These are phyloP conservation scores for Penicillium sp. DNA, from an alignment of 2,329 filamentous ascomycete genomes.

Conservation along the genomic window DNA sequence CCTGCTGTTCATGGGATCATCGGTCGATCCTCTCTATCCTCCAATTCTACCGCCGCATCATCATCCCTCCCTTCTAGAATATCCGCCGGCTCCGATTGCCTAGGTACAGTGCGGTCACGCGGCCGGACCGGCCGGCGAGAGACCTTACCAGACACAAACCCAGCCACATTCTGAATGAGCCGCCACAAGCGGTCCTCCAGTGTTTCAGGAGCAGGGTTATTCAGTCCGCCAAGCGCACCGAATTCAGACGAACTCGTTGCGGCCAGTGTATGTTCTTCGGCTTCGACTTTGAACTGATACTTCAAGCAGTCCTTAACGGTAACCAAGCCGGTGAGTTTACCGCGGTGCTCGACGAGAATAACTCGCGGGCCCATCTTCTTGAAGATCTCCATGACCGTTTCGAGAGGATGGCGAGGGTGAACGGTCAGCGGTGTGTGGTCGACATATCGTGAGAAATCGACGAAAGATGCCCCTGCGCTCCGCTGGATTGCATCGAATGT, in stretches of 20 bases:
- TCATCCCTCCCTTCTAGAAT: constrained; percentile 54
- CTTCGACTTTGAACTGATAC: constrained; percentile 95
- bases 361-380: constrained; percentile 95
- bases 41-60: constrained; percentile 49
- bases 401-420: constrained; percentile 84
- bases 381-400: constrained; percentile 98
- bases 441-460: constrained; percentile 85
- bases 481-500: constrained; percentile 61
- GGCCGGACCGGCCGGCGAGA: constrained; percentile 13
- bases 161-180: constrained; percentile 34
- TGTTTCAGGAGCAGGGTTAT: constrained; percentile 21
- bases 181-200: constrained; percentile 40
- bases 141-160: constrained; percentile 17
- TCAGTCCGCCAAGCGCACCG: constrained; percentile 21
- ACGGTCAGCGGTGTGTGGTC: constrained; percentile 87
- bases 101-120: constrained; percentile 18
- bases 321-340: constrained; percentile 77
- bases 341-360: constrained; percentile 87
- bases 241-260: constrained; percentile 30
- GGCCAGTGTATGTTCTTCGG: constrained; percentile 63
- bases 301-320: constrained; percentile 97
- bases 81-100: constrained; percentile 22
- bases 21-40: constrained; percentile 33
- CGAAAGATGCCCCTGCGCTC: constrained; percentile 54
- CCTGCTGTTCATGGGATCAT: constrained; percentile 5